Base-by-base conservation (phyloP, 2,329 filamentous ascomycete species). In the Ceratocystis harringtonii region DNA sequence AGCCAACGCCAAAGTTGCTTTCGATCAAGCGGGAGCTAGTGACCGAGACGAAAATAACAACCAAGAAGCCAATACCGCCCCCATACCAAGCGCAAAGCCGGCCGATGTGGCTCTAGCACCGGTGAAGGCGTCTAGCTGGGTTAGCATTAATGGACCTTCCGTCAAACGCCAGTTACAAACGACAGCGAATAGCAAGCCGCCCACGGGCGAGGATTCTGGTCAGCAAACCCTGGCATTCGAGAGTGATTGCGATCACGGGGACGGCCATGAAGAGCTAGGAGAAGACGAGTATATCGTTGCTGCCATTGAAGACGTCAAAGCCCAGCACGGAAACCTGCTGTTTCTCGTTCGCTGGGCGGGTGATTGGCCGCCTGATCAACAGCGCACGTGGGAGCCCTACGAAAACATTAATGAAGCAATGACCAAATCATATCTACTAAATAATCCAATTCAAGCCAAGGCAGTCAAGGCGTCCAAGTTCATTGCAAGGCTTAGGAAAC, bases 301-400 rank as follows among this genome's bases (percentile, higher is more conserved):
- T 57, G 71, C 74, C 1, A 71, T 82, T 1, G 77, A 79, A 66
- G 77, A 71, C n/a, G 73, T 78, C 66, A 72, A 76, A 3, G 71
- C 75, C 50, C 71, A 78, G 0, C 72, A 75, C 12, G 75, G 75
- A 3, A 70, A 69, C 1, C 77, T 78, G 2, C 77, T 76, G 66
- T 84, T 81, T 71, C 74, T 78, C 36, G 80, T 84, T 0, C 77
- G 78, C 5, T 84, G 82, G 82, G 78, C 77, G 57, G 82, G 82
- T 6, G 72, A 81, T 66, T 84, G 82, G 82, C 80, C 81, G 0
- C 72, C 76, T 0, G 78, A 78, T 7, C 76, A 83, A 70, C 83
- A 84, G 65, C 80, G 80, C 0, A 80, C 81, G 0, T 84, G 82
- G 82, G 82, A 84, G 69, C 81, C 81, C 0, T 77, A 79, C 68